Conservation (phyloP, 306 rosid species). For the Medicago truncatula region DNA sequence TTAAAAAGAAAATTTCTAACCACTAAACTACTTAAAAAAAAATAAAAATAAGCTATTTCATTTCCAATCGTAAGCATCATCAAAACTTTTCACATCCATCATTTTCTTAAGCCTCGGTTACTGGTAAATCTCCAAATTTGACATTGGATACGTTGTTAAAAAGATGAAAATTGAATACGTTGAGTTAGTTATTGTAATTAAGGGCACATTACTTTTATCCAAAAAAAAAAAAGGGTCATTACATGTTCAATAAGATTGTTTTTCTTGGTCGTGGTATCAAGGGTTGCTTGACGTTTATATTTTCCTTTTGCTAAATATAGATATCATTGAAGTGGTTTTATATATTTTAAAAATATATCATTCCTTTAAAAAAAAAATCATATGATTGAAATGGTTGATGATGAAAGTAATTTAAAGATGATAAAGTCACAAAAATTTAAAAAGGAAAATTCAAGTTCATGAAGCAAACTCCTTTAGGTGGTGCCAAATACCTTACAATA, state of each 20-base stretch:
- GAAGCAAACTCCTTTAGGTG: conserved; percentile 43
- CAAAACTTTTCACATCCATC: too few species aligned
- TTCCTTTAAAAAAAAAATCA: too few species aligned
- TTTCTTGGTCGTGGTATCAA: background rate
- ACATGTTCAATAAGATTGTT: background rate
- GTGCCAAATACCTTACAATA: conserved; percentile 41
- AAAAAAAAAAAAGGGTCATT: background rate
- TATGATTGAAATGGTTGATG: background rate
- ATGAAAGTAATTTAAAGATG: conserved; percentile 15
- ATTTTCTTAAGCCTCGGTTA: too few species aligned
- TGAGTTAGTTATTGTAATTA: too few species aligned
- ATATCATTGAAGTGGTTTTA: background rate
- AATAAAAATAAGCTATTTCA: too few species aligned
- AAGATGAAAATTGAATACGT: too few species aligned
- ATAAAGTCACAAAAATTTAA: conserved; percentile 18
- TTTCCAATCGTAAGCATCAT: too few species aligned
- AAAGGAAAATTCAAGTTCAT: background rate
- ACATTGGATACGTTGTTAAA: too few species aligned
- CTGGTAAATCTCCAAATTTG: too few species aligned
- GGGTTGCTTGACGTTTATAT: background rate
- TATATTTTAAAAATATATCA: background rate
- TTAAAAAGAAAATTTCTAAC: too few species aligned
- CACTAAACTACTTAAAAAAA: too few species aligned
- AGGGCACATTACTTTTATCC: too few species aligned
- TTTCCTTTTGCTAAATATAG: background rate